Evolutionary conservation across 345 rosid genomes (phyloP).

Genomic region (Brassica cretica): DNA sequence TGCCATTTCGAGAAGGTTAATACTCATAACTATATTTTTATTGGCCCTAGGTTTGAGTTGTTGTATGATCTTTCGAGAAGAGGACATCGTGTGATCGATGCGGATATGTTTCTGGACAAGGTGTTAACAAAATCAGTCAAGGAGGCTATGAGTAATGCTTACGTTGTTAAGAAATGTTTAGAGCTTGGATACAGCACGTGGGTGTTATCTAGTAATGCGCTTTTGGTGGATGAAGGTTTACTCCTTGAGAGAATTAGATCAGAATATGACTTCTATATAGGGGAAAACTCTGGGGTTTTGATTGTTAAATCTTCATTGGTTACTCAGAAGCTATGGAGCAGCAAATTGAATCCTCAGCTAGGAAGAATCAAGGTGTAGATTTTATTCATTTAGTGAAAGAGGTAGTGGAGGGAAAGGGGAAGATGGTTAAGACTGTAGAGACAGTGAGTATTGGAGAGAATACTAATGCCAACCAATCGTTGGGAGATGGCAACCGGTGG

Average conservation of each 20-base stretch:
- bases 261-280: slow-evolving; percentile 38
- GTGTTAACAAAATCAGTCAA: not conserved
- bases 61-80: slow-evolving; percentile 80
- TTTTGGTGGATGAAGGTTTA: slow-evolving; percentile 40
- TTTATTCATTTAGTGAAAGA: slow-evolving; percentile 41
- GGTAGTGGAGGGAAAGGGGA: slow-evolving; percentile 54
- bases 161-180: slow-evolving; percentile 58
- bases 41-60: slow-evolving; percentile 59
- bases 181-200: slow-evolving; percentile 55
- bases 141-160: slow-evolving; percentile 48
- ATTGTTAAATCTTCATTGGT: slow-evolving; percentile 52
- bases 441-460: slow-evolving; percentile 26
- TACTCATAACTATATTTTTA: slow-evolving; percentile 54
- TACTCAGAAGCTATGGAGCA: slow-evolving; percentile 11
- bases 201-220: slow-evolving; percentile 55
- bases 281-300: slow-evolving; percentile 49
- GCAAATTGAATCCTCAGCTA: slow-evolving; percentile 20
- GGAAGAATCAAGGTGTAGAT: slow-evolving; percentile 29
- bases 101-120: slow-evolving; percentile 39
- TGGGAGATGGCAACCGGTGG: slow-evolving; percentile 34
- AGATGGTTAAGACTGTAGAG: slow-evolving; percentile 37
- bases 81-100: slow-evolving; percentile 79
- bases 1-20: slow-evolving; percentile 83
- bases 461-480: slow-evolving; percentile 11
- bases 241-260: slow-evolving; percentile 39